These are phyloP conservation scores for Xylaria sp. DNA, from an alignment of 2,329 filamentous ascomycete species.

Conservation along the genomic window DNA sequence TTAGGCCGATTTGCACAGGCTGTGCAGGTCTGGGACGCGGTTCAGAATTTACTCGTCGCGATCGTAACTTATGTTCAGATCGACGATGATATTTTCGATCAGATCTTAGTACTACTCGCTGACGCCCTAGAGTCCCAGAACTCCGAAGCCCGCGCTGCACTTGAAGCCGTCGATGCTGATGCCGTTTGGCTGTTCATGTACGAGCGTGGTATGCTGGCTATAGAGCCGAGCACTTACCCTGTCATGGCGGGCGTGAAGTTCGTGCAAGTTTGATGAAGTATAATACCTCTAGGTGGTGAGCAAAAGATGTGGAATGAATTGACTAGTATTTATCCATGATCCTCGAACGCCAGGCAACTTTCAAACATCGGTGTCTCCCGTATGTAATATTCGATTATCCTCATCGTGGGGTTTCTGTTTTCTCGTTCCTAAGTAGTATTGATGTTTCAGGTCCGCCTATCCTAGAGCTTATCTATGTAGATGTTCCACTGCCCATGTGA, in stretches of 20 bases:
- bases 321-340: neutral
- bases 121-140: constrained; percentile 58
- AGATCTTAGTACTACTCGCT: constrained; percentile 72
- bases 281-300: neutral
- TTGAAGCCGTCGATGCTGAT: constrained; percentile 76
- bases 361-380: too few relatives aligned
- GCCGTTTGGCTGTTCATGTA: constrained; percentile 78
- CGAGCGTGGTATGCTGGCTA: constrained; percentile 55
- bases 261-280: constrained; percentile 37
- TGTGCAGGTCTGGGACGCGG: constrained; percentile 72
- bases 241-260: constrained; percentile 58
- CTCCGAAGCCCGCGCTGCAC: constrained; percentile 62
- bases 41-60: constrained; percentile 67
- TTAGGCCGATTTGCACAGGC: constrained; percentile 71
- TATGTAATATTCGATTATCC: too few relatives aligned
- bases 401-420: too few relatives aligned
- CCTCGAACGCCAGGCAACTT: too few relatives aligned
- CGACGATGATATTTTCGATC: constrained; percentile 77
- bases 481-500: too few relatives aligned
- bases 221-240: constrained; percentile 52
- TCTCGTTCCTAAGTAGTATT: too few relatives aligned
- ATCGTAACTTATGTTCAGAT: constrained; percentile 72
- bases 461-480: too few relatives aligned
- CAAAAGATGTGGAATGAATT: neutral
- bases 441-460: too few relatives aligned